phyloP scores from a whole-genome alignment of 805 yeast species.

The Candida dajiaensis region DNA sequence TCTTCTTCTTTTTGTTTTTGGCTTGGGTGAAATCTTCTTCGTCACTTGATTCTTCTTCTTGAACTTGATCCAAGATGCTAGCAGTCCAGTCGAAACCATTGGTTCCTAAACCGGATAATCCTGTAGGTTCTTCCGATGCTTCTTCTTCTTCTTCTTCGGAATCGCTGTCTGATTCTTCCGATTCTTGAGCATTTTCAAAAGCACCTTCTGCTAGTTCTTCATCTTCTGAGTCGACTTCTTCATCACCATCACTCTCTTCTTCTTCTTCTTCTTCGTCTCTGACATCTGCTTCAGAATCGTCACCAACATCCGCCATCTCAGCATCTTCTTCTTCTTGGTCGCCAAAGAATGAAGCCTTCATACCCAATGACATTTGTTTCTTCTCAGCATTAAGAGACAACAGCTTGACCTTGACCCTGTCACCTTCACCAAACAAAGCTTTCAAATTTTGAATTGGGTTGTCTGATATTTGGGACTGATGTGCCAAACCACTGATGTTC shows the following conservation, averaged over 20 bases:
- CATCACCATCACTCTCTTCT: constrained; percentile 18
- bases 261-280: constrained; percentile 18
- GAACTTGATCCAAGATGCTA: constrained; percentile 75
- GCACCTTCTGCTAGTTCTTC: constrained; percentile 30
- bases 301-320: constrained; percentile 25
- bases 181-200: constrained; percentile 25
- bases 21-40: constrained; percentile 42
- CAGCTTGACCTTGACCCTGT: constrained; percentile 80
- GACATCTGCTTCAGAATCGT: constrained; percentile 18
- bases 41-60: constrained; percentile 45
- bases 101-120: constrained; percentile 59
- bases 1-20: constrained; percentile 42
- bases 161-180: constrained; percentile 25
- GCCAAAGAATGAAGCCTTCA: constrained; percentile 87
- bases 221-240: constrained; percentile 15
- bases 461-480: constrained; percentile 77
- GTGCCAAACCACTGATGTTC: constrained; percentile 81
- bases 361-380: constrained; percentile 78
- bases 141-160: constrained; percentile 27
- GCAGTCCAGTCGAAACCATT: constrained; percentile 97
- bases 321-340: constrained; percentile 30
- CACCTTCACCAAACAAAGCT: constrained; percentile 80
- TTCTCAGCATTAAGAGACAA: constrained; percentile 56
- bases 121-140: constrained; percentile 12
- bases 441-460: constrained; percentile 50